Percentiles rank a stretch among this genome's conserved stretches.
Evolutionary conservation across 1,139 yeast genomes (phyloP).

Genomic region (Barnettozyma hawaiiensis): DNA sequence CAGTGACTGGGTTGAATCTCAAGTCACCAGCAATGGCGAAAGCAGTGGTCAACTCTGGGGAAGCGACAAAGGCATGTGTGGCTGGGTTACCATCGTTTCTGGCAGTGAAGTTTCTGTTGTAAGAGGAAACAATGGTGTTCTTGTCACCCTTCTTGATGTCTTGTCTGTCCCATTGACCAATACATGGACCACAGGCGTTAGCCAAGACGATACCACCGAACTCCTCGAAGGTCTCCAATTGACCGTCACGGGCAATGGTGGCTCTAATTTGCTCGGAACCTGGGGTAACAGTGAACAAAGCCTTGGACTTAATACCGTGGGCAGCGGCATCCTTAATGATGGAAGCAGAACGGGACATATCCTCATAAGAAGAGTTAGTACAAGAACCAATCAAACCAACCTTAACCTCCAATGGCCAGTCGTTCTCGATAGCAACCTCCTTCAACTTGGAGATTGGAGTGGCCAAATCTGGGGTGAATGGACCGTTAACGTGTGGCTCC

Average conservation of each 20-base stretch:
- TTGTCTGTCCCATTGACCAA: slow-evolving; percentile 99
- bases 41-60: slow-evolving; percentile 97
- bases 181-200: slow-evolving; percentile 99
- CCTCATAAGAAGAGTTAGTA: slow-evolving; percentile 98
- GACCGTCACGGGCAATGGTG: slow-evolving; percentile 96
- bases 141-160: slow-evolving; percentile 96
- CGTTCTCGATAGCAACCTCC: slow-evolving; percentile 80
- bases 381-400: slow-evolving; percentile 98
- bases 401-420: slow-evolving; percentile 91
- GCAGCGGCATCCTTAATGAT: slow-evolving; percentile 85
- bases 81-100: slow-evolving; percentile 99
- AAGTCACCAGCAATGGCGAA: slow-evolving; percentile 96
- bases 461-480: slow-evolving; percentile 98
- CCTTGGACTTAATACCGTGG: slow-evolving; percentile 87
- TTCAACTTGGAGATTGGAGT: slow-evolving; percentile 93
- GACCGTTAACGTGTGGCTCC: slow-evolving; percentile 98
- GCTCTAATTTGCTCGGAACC: slow-evolving; percentile 99
- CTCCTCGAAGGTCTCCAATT: slow-evolving; percentile 80
- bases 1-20: slow-evolving; percentile 97
- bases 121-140: slow-evolving; percentile 96
- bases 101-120: slow-evolving; percentile 98
- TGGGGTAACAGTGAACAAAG: slow-evolving; percentile 92
- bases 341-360: slow-evolving; percentile 96
- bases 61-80: slow-evolving; percentile 96
- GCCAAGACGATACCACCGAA: slow-evolving; percentile 96